Evolutionary conservation across 441 rosid species (phyloP), one percentile per base, ranked within the genome.

Genomic region (Sinapis alba): DNA sequence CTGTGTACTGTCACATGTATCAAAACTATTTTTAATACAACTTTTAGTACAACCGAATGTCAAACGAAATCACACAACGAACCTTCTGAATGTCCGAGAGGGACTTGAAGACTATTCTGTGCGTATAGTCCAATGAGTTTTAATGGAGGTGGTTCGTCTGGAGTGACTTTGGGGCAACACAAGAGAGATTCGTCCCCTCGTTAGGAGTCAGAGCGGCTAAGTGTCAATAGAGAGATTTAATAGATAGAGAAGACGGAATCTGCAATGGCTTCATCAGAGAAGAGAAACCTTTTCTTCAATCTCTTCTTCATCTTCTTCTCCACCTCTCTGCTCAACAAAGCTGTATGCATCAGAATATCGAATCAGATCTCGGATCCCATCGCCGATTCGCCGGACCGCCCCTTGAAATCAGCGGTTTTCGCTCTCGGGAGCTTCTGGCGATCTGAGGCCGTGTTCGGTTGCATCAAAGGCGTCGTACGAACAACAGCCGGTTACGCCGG

Each of bases 401-500:
- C 81, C 0, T 59, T 78, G 5, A 86, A 82, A 71, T 79, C 81
- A 0, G 98, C 99, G 10, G 90, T 92, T 61, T 92, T 92, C 27
- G 84, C 98, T 19, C 91, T 92, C 2, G 98, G 99, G 0, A 84
- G 98, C 85, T 94, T 94, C 90, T 94, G 89, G 99, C 81, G 98
- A 83, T 90, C 97, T 20, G 99, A 94, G 64, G 89, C 99, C 1
- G 88, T 82, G 3, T 94, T 94, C 73, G 98, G 99, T 0, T 94
- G 99, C 85, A 78, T 89, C 54, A 63, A 86, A 18, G 99, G 99
- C 63, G 96, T 90, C 18, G 82, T 90, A 0, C 89, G 90, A 24
- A 92, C 99, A 21, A 86, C 92, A 0, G 79, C 69, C 5, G 96
- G 96, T 13, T 94, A 92, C 69, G 82, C 91, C 34, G 88, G 99